Evolutionary conservation across 345 rosid species (phyloP).

Genomic region (Lumnitzera racemosa): DNA sequence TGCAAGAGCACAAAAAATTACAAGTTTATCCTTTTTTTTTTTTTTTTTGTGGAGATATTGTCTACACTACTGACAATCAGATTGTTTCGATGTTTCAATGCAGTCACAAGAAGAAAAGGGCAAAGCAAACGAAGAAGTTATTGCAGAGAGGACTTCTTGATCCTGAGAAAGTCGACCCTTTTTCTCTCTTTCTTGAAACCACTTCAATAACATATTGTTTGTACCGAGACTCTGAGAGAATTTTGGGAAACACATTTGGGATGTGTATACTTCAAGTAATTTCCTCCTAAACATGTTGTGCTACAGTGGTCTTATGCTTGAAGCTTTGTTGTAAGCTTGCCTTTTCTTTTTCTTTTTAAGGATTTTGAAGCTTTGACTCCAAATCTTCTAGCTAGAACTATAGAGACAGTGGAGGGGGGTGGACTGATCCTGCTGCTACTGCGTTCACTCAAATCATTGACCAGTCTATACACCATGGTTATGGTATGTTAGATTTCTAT

Average conservation of each 20-base stretch:
- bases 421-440: slow-evolving; percentile 75
- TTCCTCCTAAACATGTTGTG: slow-evolving; percentile 3
- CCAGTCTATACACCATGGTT: slow-evolving; percentile 89
- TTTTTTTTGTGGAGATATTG: background rate
- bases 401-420: slow-evolving; percentile 97
- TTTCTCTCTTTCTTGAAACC: slow-evolving; percentile 79
- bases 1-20: too few relatives aligned
- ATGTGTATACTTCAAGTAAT: slow-evolving; percentile 91
- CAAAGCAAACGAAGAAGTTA: slow-evolving; percentile 72
- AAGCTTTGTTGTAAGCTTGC: slow-evolving; percentile 3
- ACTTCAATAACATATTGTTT: slow-evolving; percentile 82
- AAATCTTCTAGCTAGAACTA: slow-evolving; percentile 89
- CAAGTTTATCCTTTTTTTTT: background rate
- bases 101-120: slow-evolving; percentile 90
- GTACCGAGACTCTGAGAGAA: slow-evolving; percentile 83
- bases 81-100: slow-evolving; percentile 14
- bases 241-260: slow-evolving; percentile 92
- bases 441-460: slow-evolving; percentile 72
- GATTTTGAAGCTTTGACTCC: slow-evolving; percentile 98
- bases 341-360: slow-evolving; percentile 27
- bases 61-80: background rate
- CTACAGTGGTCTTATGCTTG: slow-evolving; percentile 1
- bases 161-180: slow-evolving; percentile 91
- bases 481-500: slow-evolving; percentile 51
- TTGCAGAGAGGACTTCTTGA: slow-evolving; percentile 85